A percentile compares a stretch with the other conserved stretches of the same genome.
Conservation (phyloP, 2,329 filamentous ascomycete species). For the Stromatinia cepivora region DNA sequence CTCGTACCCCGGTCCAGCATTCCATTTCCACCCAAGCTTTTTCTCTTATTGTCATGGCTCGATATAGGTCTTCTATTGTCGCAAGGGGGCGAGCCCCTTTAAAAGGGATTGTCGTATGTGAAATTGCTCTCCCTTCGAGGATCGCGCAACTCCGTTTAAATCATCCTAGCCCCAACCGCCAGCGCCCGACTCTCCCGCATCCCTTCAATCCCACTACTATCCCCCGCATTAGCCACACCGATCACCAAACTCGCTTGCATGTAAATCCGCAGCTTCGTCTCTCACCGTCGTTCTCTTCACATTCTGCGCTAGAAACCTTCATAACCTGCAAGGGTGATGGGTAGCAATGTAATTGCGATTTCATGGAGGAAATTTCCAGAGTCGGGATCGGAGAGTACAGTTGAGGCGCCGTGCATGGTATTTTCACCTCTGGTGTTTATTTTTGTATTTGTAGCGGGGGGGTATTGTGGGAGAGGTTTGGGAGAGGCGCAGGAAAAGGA, state of each 20-base stretch:
- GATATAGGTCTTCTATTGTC: too few species aligned
- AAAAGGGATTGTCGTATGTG: too few species aligned
- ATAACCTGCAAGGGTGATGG: conserved; percentile 61
- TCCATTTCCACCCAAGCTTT: conserved; percentile 59
- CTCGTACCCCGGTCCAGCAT: conserved; percentile 67
- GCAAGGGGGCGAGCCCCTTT: too few species aligned
- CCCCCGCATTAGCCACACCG: conserved; percentile 30
- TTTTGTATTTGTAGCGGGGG: conserved; percentile 56
- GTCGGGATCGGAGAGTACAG: conserved; percentile 68
- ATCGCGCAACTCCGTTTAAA: too few species aligned
- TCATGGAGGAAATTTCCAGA: conserved; percentile 86
- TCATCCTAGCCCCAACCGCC: too few species aligned
- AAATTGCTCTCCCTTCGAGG: too few species aligned
- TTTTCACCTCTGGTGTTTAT: conserved; percentile 73
- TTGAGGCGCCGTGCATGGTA: conserved; percentile 81
- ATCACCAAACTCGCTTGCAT: conserved; percentile 50
- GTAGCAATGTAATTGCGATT: conserved; percentile 87
- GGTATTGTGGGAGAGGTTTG: conserved; percentile 48
- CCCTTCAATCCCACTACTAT: conserved; percentile 40
- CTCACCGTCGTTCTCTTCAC: conserved; percentile 67
- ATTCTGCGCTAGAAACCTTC: conserved; percentile 69
- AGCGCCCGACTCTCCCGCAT: conserved; percentile 65
- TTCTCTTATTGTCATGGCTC: too few species aligned
- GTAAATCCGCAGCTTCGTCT: conserved; percentile 68
- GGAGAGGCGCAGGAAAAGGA: conserved; percentile 48